Percentiles rank a stretch among this genome's conserved stretches.
Evolutionary conservation across 495 filamentous ascomycete species (phyloP).

Genomic region (Annulohypoxylon bovei): DNA sequence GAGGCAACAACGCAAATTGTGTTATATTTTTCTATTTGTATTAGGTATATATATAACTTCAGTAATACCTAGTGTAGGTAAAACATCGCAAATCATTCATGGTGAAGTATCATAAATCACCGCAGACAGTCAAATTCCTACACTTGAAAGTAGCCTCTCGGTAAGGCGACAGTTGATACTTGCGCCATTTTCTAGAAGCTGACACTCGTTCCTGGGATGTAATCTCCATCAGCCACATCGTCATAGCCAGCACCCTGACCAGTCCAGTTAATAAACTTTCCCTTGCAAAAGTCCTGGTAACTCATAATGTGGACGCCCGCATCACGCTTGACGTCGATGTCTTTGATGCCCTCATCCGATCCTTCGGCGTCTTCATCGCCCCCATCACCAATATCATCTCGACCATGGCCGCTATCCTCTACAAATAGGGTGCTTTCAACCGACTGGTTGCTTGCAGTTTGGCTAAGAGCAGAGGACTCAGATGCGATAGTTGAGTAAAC

Average conservation of each 20-base stretch:
- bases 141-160: background rate
- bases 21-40: background rate
- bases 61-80: background rate
- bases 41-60: background rate
- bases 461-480: background rate
- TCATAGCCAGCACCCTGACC: background rate
- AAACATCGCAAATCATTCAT: background rate
- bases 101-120: background rate
- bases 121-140: background rate
- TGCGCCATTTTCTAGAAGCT: background rate
- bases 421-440: slow-evolving; percentile 11
- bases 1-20: background rate
- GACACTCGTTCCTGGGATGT: background rate
- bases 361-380: background rate
- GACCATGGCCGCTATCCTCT: background rate
- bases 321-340: no score
- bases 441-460: background rate
- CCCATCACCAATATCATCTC: background rate
- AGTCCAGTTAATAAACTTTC: background rate
- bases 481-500: background rate
- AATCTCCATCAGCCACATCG: background rate
- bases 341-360: background rate
- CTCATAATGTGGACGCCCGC: background rate
- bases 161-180: background rate
- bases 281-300: background rate